Conservation (phyloP, 257 asterid genomes). For the Leonotis leonurus region DNA sequence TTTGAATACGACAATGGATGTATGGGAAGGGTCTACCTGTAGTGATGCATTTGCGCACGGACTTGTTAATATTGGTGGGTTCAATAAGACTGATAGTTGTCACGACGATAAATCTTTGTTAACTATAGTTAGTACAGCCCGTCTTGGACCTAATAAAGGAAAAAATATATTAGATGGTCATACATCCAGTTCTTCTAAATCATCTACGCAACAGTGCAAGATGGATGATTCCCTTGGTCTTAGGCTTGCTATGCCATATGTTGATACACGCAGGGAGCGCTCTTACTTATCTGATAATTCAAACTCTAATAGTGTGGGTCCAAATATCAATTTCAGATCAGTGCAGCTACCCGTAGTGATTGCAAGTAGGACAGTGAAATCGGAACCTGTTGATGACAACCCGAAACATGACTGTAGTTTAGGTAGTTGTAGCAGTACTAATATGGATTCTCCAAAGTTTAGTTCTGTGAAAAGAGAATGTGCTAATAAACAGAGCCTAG, state of each 20-base stretch:
- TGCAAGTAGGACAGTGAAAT: slow-evolving; percentile 38
- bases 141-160: slow-evolving; percentile 35
- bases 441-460: slow-evolving; percentile 24
- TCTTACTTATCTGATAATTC: slow-evolving; percentile 23
- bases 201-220: slow-evolving; percentile 24
- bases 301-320: slow-evolving; percentile 15
- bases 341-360: slow-evolving; percentile 16
- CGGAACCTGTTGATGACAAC: slow-evolving; percentile 60
- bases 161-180: slow-evolving; percentile 31
- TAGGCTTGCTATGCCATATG: slow-evolving; percentile 45
- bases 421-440: slow-evolving; percentile 32
- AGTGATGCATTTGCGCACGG: slow-evolving; percentile 26
- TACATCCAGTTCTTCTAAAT: slow-evolving; percentile 22
- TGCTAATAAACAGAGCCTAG: slow-evolving; percentile 25
- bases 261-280: slow-evolving; percentile 21
- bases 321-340: slow-evolving; percentile 23
- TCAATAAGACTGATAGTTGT: slow-evolving; percentile 15
- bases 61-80: slow-evolving; percentile 19
- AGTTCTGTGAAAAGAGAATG: slow-evolving; percentile 40
- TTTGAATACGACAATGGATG: slow-evolving; percentile 85
- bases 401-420: slow-evolving; percentile 26
- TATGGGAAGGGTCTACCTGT: slow-evolving; percentile 57
- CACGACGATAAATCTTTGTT: slow-evolving; percentile 19
- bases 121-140: slow-evolving; percentile 19
- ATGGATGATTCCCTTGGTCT: slow-evolving; percentile 54